A percentile compares a stretch with the other conserved stretches of the same genome.
Conservation (phyloP, 2,329 filamentous ascomycete genomes). For the Aspergillus pseudoviridinutans region DNA sequence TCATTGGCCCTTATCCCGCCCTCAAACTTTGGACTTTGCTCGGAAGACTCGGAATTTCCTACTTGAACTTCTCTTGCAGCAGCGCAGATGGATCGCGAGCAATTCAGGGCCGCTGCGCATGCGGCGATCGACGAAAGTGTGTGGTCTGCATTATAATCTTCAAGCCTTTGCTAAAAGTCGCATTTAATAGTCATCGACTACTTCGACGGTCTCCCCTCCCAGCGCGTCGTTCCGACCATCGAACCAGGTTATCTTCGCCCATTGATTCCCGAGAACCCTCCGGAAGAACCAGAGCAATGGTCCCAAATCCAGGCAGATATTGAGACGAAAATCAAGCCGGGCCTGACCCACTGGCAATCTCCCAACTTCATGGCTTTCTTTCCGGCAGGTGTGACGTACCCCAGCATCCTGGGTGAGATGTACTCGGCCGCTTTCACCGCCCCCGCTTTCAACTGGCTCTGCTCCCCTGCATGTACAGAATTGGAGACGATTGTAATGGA, state of each 20-base stretch:
- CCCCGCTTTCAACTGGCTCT: conserved; percentile 96
- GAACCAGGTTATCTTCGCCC: conserved; percentile 81
- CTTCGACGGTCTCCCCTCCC: conserved; percentile 68
- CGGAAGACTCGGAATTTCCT: neutral
- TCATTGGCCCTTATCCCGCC: neutral
- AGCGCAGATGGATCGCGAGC: conserved; percentile 65
- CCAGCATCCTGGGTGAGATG: conserved; percentile 83
- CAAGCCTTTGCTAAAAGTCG: conserved; percentile 1
- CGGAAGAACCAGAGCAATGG: conserved; percentile 67
- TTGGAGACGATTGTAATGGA: conserved; percentile 90
- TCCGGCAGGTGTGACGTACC: conserved; percentile 75
- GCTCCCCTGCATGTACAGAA: conserved; percentile 86
- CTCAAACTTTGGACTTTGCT: neutral
- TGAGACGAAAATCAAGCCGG: conserved; percentile 80
- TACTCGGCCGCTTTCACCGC: conserved; percentile 86
- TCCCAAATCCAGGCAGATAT: conserved; percentile 76
- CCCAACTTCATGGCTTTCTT: conserved; percentile 97
- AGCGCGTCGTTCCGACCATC: conserved; percentile 71
- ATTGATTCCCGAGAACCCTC: conserved; percentile 68
- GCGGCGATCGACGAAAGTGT: conserved; percentile 78
- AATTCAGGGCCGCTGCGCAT: conserved; percentile 74
- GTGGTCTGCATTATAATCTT: conserved; percentile 26
- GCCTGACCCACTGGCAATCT: conserved; percentile 90
- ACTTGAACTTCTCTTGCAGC: neutral
- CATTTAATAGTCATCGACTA: conserved; percentile 67